Percentiles rank a stretch among this genome's conserved stretches.
These are phyloP conservation scores for Encephalitozoon cuniculi DNA, from an alignment of 371 early-diverging fungal genomes.

Conservation along the genomic window DNA sequence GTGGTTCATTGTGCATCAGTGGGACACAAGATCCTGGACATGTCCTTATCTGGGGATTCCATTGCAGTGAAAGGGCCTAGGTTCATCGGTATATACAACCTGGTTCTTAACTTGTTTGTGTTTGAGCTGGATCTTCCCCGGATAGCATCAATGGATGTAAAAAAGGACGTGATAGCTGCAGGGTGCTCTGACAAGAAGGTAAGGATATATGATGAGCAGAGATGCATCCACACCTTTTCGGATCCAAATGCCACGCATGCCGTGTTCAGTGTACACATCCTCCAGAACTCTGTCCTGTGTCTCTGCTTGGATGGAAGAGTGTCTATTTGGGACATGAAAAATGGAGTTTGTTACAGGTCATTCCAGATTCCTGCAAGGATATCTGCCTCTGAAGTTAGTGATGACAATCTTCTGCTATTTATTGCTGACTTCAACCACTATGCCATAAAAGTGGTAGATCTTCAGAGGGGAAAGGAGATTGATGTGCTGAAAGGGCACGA, in stretches of 20 bases:
- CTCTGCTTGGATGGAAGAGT: slow-evolving; percentile 32
- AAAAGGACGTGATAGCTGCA: slow-evolving; percentile 15
- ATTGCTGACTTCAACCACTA: slow-evolving; percentile 25
- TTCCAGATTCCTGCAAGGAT: slow-evolving; percentile 26
- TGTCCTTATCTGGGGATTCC: neutral
- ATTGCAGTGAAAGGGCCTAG: slow-evolving; percentile 15
- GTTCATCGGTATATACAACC: slow-evolving; percentile 25
- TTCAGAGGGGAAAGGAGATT: slow-evolving; percentile 41
- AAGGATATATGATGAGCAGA: slow-evolving; percentile 28
- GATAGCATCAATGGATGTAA: slow-evolving; percentile 33
- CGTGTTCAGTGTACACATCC: slow-evolving; percentile 6
- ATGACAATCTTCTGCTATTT: slow-evolving; percentile 43
- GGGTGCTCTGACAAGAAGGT: slow-evolving; percentile 44
- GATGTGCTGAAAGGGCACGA: slow-evolving; percentile 35
- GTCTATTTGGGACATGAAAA: slow-evolving; percentile 41
- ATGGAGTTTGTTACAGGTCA: slow-evolving; percentile 38
- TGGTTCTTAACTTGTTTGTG: slow-evolving; percentile 20
- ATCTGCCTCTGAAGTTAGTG: slow-evolving; percentile 1
- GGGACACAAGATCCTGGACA: neutral
- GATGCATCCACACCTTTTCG: slow-evolving; percentile 11
- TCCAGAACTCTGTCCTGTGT: slow-evolving; percentile 18
- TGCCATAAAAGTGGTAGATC: slow-evolving; percentile 35
- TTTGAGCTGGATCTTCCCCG: slow-evolving; percentile 29
- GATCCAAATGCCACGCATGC: slow-evolving; percentile 24
- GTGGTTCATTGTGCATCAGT: slow-evolving; percentile 14